These are phyloP conservation scores for Alliaria petiolata DNA, from an alignment of 345 rosid species.

Conservation along the genomic window DNA sequence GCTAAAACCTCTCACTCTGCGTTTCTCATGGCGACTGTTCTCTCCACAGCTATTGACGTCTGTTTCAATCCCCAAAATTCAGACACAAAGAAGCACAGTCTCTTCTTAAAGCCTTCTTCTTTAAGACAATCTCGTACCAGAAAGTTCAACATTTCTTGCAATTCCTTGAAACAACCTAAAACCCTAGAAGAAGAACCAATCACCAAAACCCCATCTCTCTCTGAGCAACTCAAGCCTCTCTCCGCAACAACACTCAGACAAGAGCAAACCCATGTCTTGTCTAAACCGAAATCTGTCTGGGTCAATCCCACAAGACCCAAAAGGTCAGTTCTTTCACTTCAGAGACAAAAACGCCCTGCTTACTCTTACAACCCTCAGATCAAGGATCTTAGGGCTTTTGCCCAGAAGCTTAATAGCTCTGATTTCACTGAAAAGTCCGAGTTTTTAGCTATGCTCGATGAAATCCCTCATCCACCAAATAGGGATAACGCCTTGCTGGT, in stretches of 20 bases:
- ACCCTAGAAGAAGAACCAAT: conserved; percentile 34
- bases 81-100: conserved; percentile 39
- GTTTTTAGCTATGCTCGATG: conserved; percentile 42
- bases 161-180: conserved; percentile 31
- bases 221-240: conserved; percentile 85
- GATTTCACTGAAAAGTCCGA: conserved; percentile 44
- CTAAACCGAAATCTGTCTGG: conserved; percentile 80
- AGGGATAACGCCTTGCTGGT: conserved; percentile 68
- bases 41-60: conserved; percentile 56
- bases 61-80: conserved; percentile 36
- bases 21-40: conserved; percentile 51
- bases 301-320: conserved; percentile 79
- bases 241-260: conserved; percentile 58
- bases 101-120: conserved; percentile 33
- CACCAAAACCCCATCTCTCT: conserved; percentile 53
- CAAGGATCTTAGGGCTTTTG: conserved; percentile 57
- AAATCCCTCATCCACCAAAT: conserved; percentile 52
- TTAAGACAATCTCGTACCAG: conserved; percentile 31
- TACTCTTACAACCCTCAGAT: conserved; percentile 60
- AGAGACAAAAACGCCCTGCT: conserved; percentile 65
- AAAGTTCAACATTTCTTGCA: conserved; percentile 45
- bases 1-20: conserved; percentile 3
- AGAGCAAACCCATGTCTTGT: conserved; percentile 42
- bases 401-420: conserved; percentile 65
- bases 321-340: conserved; percentile 82